phyloP scores from a whole-genome alignment of 306 rosid genomes.

The Luffa aegyptiaca region DNA sequence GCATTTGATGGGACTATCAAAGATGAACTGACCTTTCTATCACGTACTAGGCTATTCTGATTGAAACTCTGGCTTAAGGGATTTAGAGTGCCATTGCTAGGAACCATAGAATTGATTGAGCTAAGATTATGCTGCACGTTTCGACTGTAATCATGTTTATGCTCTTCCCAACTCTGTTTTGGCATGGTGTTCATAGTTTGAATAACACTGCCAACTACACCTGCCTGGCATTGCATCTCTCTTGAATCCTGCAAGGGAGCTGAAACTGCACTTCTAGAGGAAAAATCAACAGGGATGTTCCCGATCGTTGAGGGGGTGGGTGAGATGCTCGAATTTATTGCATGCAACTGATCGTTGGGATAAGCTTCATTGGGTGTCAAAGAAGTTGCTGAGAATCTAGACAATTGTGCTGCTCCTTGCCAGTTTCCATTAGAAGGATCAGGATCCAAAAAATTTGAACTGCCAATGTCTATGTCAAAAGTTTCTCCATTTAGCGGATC shows the following conservation, averaged over 20 bases:
- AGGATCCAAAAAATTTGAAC: slow-evolving; percentile 45
- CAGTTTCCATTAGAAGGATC: slow-evolving; percentile 37
- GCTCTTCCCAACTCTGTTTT: slow-evolving; percentile 14
- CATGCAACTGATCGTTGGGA: slow-evolving; percentile 23
- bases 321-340: slow-evolving; percentile 1
- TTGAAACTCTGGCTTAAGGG: slow-evolving; percentile 25
- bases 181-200: slow-evolving; percentile 4
- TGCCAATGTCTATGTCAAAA: slow-evolving; percentile 22
- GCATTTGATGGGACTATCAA: slow-evolving; percentile 23
- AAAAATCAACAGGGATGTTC: slow-evolving; percentile 1
- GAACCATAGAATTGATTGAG: slow-evolving; percentile 20
- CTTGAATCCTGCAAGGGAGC: slow-evolving; percentile 5
- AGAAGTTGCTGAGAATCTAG: slow-evolving; percentile 39
- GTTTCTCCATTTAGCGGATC: slow-evolving; percentile 28
- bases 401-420: slow-evolving; percentile 40
- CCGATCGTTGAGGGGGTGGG: background rate
- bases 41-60: slow-evolving; percentile 28
- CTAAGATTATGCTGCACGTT: slow-evolving; percentile 19
- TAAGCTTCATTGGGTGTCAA: slow-evolving; percentile 33
- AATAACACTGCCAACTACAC: slow-evolving; percentile 5
- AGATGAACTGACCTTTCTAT: slow-evolving; percentile 20
- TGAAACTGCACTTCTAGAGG: slow-evolving; percentile 4
- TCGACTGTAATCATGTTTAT: background rate
- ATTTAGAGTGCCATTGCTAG: slow-evolving; percentile 15
- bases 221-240: background rate